Evolutionary conservation across 2,329 filamentous ascomycete genomes (phyloP), one percentile per base, ranked within the genome.

Genomic region (Xylariaceae sp.): DNA sequence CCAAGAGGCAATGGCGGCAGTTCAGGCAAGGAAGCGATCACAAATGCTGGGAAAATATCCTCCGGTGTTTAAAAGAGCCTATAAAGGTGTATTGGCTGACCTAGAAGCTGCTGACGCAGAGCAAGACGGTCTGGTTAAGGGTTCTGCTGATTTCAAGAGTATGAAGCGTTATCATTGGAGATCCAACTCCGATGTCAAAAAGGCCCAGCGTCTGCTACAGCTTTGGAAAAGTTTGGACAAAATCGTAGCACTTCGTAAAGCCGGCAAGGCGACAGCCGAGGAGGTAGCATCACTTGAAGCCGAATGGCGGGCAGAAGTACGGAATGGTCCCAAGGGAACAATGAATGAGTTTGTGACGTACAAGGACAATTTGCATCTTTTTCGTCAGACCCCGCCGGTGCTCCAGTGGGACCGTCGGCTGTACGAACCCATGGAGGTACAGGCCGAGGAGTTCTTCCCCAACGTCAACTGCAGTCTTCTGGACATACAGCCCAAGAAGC

Each of bases 321-420:
- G 64, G 27, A 58, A n/a, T 6, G 9, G 24, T 2, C 11, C 53
- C 1, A 41, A 44, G 3, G 41, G 51, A 3, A 39, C 63, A 0
- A 59, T 64, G 21, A 67, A 67, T 26, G 72, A 76, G 49, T 77
- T 77, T 62, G 52, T 65, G 18, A 67, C 72, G 24, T 63, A 72
- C 41, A 73, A 76, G 24, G 85, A 89, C 62, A 83, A 85, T 64
- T 68, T 78, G 37, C 80, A 82, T 58, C 60, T 80, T 13, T 76
- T 80, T 63, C 68, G 73, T 43, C 75, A 79, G 69, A 62, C 76
- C 0, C 75, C 78, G 1, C 81, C 84, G 0, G 63, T 79, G 1
- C 70, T 93, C 3, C 64, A 77, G 21, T 92, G 86, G 84, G 91
- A 96, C 69, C 78, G 81, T 1, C 84, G 92, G 13, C 73, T 76